phyloP scores from a whole-genome alignment of 768 basidiomycete species.

The Russula foetens region DNA sequence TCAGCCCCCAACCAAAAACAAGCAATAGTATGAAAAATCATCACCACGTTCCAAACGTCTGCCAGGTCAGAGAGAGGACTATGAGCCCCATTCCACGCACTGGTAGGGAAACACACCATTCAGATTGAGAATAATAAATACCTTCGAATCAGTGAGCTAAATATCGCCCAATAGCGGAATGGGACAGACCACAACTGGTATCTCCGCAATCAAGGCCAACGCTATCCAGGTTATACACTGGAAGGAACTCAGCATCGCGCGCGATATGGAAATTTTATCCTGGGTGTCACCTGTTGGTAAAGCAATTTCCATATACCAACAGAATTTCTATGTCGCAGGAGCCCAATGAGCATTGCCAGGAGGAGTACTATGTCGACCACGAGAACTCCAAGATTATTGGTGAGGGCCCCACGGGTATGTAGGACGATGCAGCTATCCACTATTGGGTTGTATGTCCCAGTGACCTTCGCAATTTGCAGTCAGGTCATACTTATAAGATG shows the following conservation, averaged over 20 bases:
- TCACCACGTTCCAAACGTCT: slow-evolving; percentile 6
- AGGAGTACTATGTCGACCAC: not conserved
- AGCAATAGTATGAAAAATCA: not conserved
- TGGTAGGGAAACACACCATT: not conserved
- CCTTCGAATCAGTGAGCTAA: not conserved
- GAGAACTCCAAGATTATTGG: not conserved
- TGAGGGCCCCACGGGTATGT: not conserved
- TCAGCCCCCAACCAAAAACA: not conserved
- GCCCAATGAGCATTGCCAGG: not conserved
- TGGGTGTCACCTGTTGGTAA: slow-evolving; percentile 1
- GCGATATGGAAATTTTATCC: not conserved
- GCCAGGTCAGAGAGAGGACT: not conserved
- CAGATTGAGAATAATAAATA: slow-evolving; percentile 2
- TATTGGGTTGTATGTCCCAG: not conserved
- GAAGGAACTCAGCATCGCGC: not conserved
- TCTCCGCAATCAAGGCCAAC: not conserved
- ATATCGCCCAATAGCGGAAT: not conserved
- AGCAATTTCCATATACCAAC: no score
- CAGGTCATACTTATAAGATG: not conserved
- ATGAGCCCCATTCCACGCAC: not conserved
- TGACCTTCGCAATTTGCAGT: not conserved
- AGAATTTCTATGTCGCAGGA: slow-evolving; percentile 2
- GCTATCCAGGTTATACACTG: no score
- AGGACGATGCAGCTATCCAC: not conserved
- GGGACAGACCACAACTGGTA: not conserved